Base-by-base conservation (phyloP, 2,329 filamentous ascomycete genomes). In the Microdochium trichocladiopsis region DNA sequence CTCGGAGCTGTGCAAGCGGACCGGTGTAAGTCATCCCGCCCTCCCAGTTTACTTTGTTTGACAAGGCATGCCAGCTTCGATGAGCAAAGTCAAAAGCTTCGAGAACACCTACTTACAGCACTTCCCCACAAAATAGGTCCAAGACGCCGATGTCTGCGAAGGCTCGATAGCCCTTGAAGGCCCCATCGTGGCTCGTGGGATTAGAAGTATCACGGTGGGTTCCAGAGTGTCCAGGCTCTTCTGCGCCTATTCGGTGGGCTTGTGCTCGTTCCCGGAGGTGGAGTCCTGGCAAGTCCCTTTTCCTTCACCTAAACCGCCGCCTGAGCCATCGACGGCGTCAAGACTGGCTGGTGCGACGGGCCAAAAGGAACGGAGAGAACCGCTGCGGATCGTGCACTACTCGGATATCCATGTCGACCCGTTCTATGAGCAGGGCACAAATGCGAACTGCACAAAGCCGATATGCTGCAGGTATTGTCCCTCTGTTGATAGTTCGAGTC, bases 351-450 rank as follows among this genome's bases (percentile, higher is more conserved):
- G 16, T 6, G 10, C 43, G 21, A 24, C 16, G n/a, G 21, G n/a
- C 5, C 21, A 47, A 47, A 18, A n/a, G 23, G 21, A 47, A 24
- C 28, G n/a, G 9, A 18, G 22, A 47, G 23, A 25, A 47, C 21
- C 78, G 5, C 60, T 82, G 56, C 74, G 77, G 57, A 69, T 84
- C 4, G 77, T 82, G 23, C 81, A 84, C 59, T 78, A 79, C 61
- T 81, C 77, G 12, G 81, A 84, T 56, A 79, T 82, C 43, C 81
- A 84, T 53, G 67, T 84, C 51, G 80, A 84, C 56, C 74, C 72
- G 5, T 68, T 72, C 11, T 84, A 84, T 60, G 71, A 72, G 23
- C 64, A 71, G 2, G 81, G 80, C 0, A 70, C 77, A 6, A 81
- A 72, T 58, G 71, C 75, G 22, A 70, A 80, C 54, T 84, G 81